These are phyloP conservation scores for Penstemon eatonii DNA, from an alignment of 257 asterid species.

Conservation along the genomic window DNA sequence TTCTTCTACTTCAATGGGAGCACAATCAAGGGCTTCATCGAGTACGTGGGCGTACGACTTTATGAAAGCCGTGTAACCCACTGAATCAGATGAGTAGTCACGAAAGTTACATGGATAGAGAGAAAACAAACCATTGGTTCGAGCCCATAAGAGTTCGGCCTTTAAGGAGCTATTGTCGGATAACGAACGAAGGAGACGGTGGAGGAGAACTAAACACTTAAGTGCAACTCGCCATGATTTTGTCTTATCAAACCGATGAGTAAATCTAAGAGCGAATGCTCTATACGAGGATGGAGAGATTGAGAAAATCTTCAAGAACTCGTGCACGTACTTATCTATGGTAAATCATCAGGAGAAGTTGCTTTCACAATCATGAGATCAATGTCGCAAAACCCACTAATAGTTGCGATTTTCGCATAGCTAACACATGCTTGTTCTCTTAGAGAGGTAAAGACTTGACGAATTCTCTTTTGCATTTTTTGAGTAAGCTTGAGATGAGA, in stretches of 20 bases:
- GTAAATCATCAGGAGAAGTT: conserved; percentile 56
- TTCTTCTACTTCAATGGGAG: conserved; percentile 10
- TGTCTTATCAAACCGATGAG: conserved; percentile 47
- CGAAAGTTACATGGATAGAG: conserved; percentile 58
- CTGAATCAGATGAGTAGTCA: conserved; percentile 46
- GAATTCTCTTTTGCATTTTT: conserved; percentile 44
- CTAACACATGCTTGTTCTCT: conserved; percentile 49
- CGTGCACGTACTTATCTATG: conserved; percentile 48
- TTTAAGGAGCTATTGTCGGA: conserved; percentile 39
- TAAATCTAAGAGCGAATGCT: conserved; percentile 43
- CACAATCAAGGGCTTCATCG: conserved; percentile 52
- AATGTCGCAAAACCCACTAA: conserved; percentile 59
- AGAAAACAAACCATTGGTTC: conserved; percentile 39
- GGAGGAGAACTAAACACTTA: conserved; percentile 67
- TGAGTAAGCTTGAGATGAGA: not conserved
- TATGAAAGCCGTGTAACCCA: conserved; percentile 51
- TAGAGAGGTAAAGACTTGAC: conserved; percentile 40
- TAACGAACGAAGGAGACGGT: conserved; percentile 51
- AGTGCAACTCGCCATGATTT: conserved; percentile 65
- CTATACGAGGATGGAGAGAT: conserved; percentile 44
- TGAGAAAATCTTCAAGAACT: conserved; percentile 48
- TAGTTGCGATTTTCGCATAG: conserved; percentile 61
- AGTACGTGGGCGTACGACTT: conserved; percentile 63
- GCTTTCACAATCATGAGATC: conserved; percentile 53
- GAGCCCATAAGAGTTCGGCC: conserved; percentile 49